Conservation (phyloP, 345 rosid species). For the Toxicodendron radicans region DNA sequence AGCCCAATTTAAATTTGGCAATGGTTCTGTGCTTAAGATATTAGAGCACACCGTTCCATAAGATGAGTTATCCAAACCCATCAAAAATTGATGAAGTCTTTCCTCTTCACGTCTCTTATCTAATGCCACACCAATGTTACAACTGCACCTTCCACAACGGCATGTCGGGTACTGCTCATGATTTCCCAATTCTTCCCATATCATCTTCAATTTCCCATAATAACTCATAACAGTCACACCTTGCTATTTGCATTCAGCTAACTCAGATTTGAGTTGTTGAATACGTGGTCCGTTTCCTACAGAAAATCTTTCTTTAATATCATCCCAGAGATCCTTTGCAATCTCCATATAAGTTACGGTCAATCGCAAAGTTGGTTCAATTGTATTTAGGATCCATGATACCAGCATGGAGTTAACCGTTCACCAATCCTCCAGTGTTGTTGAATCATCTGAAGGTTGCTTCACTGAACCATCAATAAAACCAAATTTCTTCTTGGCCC, state of each 20-base stretch:
- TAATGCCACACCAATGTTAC: too few relatives aligned
- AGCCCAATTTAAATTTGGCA: too few relatives aligned
- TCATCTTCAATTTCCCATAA: too few relatives aligned
- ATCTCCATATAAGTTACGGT: neutral
- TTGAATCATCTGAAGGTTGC: neutral
- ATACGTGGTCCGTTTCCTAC: neutral
- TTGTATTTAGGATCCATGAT: neutral
- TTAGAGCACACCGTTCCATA: too few relatives aligned
- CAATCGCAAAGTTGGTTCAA: neutral
- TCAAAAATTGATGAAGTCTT: too few relatives aligned
- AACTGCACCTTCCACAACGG: too few relatives aligned
- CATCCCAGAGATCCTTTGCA: neutral
- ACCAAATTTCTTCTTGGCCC: neutral
- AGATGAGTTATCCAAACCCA: too few relatives aligned
- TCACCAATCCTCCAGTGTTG: neutral
- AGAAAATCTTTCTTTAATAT: neutral
- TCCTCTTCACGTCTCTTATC: too few relatives aligned
- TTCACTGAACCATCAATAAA: neutral
- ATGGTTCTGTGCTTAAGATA: too few relatives aligned
- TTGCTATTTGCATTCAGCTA: neutral
- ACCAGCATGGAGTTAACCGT: neutral
- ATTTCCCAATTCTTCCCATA: too few relatives aligned
- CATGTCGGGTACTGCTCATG: too few relatives aligned
- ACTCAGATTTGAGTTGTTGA: neutral
- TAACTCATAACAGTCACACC: neutral